Evolutionary conservation across 352 stramenopile genomes (phyloP), one percentile per base, ranked within the genome.

Genomic region (Pythium sukuiense): DNA sequence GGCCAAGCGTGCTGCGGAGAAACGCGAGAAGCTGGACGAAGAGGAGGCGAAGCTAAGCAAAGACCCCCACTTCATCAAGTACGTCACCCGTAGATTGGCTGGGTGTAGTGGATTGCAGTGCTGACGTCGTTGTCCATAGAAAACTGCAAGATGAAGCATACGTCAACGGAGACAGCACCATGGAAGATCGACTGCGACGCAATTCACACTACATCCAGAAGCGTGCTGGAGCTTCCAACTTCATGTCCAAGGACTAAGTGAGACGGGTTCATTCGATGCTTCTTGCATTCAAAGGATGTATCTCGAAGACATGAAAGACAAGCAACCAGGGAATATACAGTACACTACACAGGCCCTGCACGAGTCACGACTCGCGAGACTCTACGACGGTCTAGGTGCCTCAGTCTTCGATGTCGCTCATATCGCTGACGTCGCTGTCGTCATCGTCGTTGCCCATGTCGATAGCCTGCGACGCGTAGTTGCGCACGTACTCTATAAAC

Each of bases 171-270:
- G 78, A 85, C 2, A 81, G 70, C 64, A 88, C 73, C 39, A 92
- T 96, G 80, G 68, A 83, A 49, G 84, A 94, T 39, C 85, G 85
- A 0, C 63, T 96, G 59, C 79, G 80, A 18, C 74, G 88, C 53
- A 96, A 96, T 60, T 83, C 82, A 27, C 85, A 96, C 61, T 96
- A 96, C 65, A 93, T 96, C 48, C 88, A 96, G 61, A 79, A 76
- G 37, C 83, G 89, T 48, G 85, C 83, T n/a, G 81, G 92, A 26
- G 76, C 76, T 30, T 81, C 76, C 24, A 94, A 93, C 67, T 96
- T 96, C 30, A 69, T 96, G 37, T 79, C 84, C 24, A 91, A 91
- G 73, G 86, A 85, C 49, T 61, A 49, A 37, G 18, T 35, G 14
- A 46, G 32, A 45, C 50, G 32, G 20, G 7, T 27, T 29, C 43